A percentile compares a stretch with the other conserved stretches of the same genome.
These are phyloP conservation scores for Paxillus ammoniavirescens DNA, from an alignment of 768 basidiomycete species.

Conservation along the genomic window DNA sequence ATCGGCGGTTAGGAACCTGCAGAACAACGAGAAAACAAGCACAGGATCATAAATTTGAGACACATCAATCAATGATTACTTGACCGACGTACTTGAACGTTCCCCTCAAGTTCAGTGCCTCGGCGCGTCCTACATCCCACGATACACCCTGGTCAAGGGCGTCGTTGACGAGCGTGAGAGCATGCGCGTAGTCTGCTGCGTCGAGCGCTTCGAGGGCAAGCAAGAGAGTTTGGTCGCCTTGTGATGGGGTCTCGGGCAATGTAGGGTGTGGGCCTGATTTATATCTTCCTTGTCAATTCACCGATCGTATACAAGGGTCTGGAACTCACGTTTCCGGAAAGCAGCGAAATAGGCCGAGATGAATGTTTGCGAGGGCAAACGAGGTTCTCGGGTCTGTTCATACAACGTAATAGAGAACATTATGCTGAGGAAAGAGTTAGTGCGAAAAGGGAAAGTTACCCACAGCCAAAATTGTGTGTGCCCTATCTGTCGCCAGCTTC, in stretches of 20 bases:
- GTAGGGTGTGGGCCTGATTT: slow-evolving; percentile 58
- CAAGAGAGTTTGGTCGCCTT: slow-evolving; percentile 81
- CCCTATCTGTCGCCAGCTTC: slow-evolving; percentile 70
- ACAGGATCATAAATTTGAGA: neutral
- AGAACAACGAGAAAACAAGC: too few relatives aligned
- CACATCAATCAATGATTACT: neutral
- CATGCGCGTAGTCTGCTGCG: slow-evolving; percentile 82
- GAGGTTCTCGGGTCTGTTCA: slow-evolving; percentile 62
- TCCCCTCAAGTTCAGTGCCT: slow-evolving; percentile 89
- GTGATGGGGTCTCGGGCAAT: slow-evolving; percentile 71
- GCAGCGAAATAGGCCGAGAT: slow-evolving; percentile 96
- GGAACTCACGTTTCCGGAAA: slow-evolving; percentile 77
- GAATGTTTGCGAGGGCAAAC: slow-evolving; percentile 87
- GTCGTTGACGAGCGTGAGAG: slow-evolving; percentile 78
- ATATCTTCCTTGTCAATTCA: slow-evolving; percentile 1
- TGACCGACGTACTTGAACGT: slow-evolving; percentile 82
- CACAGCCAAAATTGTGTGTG: slow-evolving; percentile 68
- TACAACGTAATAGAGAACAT: neutral
- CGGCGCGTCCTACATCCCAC: slow-evolving; percentile 70
- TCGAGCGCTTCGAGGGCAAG: slow-evolving; percentile 81
- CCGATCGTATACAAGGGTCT: neutral
- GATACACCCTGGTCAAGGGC: slow-evolving; percentile 85
- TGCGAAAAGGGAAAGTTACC: slow-evolving; percentile 14
- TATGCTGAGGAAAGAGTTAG: neutral
- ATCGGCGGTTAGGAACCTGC: slow-evolving; percentile 86